These are phyloP conservation scores for Vachellia pachyceras DNA, from an alignment of 306 rosid species.

Conservation along the genomic window DNA sequence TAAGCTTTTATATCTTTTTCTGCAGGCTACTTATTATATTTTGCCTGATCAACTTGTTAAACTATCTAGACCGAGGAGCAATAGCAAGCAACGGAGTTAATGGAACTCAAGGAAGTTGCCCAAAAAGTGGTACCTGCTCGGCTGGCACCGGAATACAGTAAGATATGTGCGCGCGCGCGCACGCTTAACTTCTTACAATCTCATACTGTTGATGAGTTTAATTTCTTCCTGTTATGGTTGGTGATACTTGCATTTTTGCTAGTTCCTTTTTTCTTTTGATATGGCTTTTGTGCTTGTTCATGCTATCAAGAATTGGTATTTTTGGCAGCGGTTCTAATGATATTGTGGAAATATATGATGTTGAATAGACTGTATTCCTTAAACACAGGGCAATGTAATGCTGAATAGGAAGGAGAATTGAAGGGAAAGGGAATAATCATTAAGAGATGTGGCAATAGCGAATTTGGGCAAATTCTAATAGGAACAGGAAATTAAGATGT, in stretches of 20 bases:
- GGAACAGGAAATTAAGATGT: background rate
- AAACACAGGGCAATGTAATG: background rate
- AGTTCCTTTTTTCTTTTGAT: background rate
- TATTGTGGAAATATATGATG: background rate
- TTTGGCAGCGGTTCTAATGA: slow-evolving; percentile 13
- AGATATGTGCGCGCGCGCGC: no score
- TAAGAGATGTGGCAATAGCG: background rate
- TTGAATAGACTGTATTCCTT: background rate
- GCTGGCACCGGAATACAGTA: slow-evolving; percentile 91
- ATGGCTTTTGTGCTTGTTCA: background rate
- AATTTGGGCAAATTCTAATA: background rate
- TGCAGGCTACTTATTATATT: slow-evolving; percentile 79
- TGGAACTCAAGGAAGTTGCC: slow-evolving; percentile 73
- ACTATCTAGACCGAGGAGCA: slow-evolving; percentile 89
- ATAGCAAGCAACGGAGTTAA: slow-evolving; percentile 97
- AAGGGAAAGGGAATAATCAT: background rate
- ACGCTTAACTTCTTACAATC: slow-evolving; percentile 3
- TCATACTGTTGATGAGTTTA: slow-evolving; percentile 1
- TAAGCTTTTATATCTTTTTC: slow-evolving; percentile 27
- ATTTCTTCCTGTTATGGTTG: background rate
- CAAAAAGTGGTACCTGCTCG: slow-evolving; percentile 60
- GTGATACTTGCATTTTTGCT: background rate
- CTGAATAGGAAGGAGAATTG: background rate
- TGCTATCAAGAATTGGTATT: slow-evolving; percentile 4
- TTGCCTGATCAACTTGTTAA: slow-evolving; percentile 79